Evolutionary conservation across 2,329 filamentous ascomycete genomes (phyloP).

Genomic region (Xylariaceae sp.): DNA sequence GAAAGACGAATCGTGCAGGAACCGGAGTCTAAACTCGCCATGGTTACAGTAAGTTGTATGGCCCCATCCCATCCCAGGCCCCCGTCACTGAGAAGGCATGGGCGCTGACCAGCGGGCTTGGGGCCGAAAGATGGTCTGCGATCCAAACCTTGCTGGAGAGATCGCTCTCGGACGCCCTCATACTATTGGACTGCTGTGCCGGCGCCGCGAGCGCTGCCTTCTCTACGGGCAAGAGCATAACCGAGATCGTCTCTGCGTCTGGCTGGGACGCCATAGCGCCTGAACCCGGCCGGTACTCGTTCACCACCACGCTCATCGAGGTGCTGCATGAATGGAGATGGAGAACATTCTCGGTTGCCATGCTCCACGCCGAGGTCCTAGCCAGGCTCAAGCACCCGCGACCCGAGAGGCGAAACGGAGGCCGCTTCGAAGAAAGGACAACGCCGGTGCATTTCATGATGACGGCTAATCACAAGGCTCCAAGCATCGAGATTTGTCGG

Average conservation of each 20-base stretch:
- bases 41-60: slow-evolving; percentile 47
- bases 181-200: slow-evolving; percentile 55
- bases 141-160: slow-evolving; percentile 55
- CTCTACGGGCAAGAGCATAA: slow-evolving; percentile 52
- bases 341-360: slow-evolving; percentile 52
- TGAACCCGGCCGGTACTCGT: slow-evolving; percentile 54
- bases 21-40: slow-evolving; percentile 45
- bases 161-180: slow-evolving; percentile 52
- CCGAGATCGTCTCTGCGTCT: slow-evolving; percentile 56
- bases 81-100: too few relatives aligned
- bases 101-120: slow-evolving; percentile 6
- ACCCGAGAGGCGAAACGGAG: slow-evolving; percentile 52
- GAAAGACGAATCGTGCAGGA: slow-evolving; percentile 37
- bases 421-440: slow-evolving; percentile 51
- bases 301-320: slow-evolving; percentile 54
- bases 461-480: slow-evolving; percentile 54
- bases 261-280: slow-evolving; percentile 58
- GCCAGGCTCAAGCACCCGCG: slow-evolving; percentile 56
- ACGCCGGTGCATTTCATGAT: slow-evolving; percentile 60
- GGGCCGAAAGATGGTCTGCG: slow-evolving; percentile 46
- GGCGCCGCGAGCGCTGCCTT: slow-evolving; percentile 56
- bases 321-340: slow-evolving; percentile 53
- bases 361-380: slow-evolving; percentile 56
- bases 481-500: slow-evolving; percentile 51
- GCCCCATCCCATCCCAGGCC: too few relatives aligned